These are phyloP conservation scores for Ustilago trichophora DNA, from an alignment of 1,284 basidiomycete species.

Conservation along the genomic window DNA sequence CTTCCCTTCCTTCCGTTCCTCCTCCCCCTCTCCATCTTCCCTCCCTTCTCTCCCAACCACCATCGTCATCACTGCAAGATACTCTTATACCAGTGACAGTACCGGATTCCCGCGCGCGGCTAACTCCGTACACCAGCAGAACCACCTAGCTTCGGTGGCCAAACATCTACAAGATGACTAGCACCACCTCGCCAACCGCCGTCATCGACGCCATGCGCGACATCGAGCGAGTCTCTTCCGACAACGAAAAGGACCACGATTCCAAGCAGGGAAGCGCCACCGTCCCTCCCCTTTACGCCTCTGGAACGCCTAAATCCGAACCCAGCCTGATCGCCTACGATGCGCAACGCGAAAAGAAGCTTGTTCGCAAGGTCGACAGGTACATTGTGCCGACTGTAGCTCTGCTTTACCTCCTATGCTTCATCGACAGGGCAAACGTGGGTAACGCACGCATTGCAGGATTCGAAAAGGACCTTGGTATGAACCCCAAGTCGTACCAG, in stretches of 20 bases:
- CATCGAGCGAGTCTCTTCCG: slow-evolving; percentile 26
- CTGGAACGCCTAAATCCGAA: slow-evolving; percentile 7
- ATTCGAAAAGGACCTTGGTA: slow-evolving; percentile 50
- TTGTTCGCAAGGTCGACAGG: slow-evolving; percentile 59
- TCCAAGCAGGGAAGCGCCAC: not conserved
- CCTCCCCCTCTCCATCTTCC: too few relatives aligned
- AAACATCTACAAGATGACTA: slow-evolving; percentile 17
- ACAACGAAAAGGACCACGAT: slow-evolving; percentile 26
- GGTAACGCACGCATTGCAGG: slow-evolving; percentile 59
- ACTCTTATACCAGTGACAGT: too few relatives aligned
- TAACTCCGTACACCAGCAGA: too few relatives aligned
- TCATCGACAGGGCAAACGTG: slow-evolving; percentile 46
- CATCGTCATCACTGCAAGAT: too few relatives aligned
- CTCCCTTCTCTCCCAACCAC: too few relatives aligned
- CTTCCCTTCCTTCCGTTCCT: too few relatives aligned
- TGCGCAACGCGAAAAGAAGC: slow-evolving; percentile 32
- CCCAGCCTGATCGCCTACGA: slow-evolving; percentile 68
- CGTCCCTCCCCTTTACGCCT: slow-evolving; percentile 18
- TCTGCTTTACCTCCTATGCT: slow-evolving; percentile 39
- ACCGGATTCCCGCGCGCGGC: too few relatives aligned
- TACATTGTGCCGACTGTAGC: slow-evolving; percentile 54
- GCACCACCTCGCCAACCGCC: slow-evolving; percentile 17
- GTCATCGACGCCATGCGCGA: slow-evolving; percentile 25
- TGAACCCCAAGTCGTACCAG: slow-evolving; percentile 46
- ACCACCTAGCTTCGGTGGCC: too few relatives aligned